A percentile compares a stretch with the other conserved stretches of the same genome.
Evolutionary conservation across 225 moss, liverwort and hornwort genomes (phyloP).

Genomic region (Rhytidiadelphus loreus): DNA sequence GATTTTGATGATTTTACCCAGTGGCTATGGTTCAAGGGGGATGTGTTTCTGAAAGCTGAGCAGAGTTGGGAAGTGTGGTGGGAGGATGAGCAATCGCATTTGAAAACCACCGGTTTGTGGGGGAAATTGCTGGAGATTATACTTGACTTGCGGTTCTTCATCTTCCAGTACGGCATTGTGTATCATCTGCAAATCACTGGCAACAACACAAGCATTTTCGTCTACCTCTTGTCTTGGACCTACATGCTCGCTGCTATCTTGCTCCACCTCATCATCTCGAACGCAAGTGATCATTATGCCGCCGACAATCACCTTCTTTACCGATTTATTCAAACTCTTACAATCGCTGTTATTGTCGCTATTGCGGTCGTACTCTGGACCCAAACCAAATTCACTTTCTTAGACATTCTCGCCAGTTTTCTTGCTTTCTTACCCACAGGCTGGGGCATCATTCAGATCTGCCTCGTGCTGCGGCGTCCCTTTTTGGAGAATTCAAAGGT

Average conservation of each 20-base stretch:
- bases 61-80: conserved; percentile 95
- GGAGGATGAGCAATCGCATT: conserved; percentile 81
- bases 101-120: conserved; percentile 77
- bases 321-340: conserved; percentile 54
- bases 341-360: conserved; percentile 27
- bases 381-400: conserved; percentile 46
- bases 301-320: conserved; percentile 52
- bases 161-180: conserved; percentile 98
- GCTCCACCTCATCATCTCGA: conserved; percentile 47
- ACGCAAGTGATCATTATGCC: conserved; percentile 53
- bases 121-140: conserved; percentile 71
- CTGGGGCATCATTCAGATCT: conserved; percentile 73
- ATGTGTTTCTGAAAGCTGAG: conserved; percentile 54
- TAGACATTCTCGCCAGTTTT: conserved; percentile 73
- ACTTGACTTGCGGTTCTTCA: conserved; percentile 73
- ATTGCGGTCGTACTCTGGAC: conserved; percentile 38
- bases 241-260: conserved; percentile 64
- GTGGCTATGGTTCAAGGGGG: conserved; percentile 88
- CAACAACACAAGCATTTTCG: conserved; percentile 62
- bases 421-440: conserved; percentile 85
- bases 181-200: conserved; percentile 68
- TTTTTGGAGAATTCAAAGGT: conserved; percentile 76
- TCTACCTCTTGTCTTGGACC: conserved; percentile 83
- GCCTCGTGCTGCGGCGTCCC: conserved; percentile 63
- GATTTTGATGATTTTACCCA: conserved; percentile 80